A percentile compares a stretch with the other conserved stretches of the same genome.
Evolutionary conservation across 768 basidiomycete genomes (phyloP).

Genomic region (Boletus sensibilis): DNA sequence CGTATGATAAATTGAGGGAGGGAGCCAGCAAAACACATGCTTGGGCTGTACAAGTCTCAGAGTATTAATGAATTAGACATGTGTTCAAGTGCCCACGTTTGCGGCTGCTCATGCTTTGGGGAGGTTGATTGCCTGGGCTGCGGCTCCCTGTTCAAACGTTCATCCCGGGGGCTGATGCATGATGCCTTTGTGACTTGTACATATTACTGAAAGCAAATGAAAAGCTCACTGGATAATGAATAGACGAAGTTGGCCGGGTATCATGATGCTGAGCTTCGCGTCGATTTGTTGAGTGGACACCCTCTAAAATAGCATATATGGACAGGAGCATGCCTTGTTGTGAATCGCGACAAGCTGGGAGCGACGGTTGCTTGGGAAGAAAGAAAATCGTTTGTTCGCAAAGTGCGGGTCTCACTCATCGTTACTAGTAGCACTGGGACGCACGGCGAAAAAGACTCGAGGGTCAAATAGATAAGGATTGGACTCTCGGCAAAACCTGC

Average conservation of each 20-base stretch:
- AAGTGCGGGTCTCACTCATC: not conserved
- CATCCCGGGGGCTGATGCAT: not conserved
- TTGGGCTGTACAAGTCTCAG: not conserved
- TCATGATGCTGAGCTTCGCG: not conserved
- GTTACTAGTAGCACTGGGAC: not conserved
- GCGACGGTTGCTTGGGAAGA: not conserved
- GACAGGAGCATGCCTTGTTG: not conserved
- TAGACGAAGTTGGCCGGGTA: not conserved
- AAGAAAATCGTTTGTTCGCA: not conserved
- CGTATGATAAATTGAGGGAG: not conserved
- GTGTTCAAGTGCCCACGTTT: not conserved
- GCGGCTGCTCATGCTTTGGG: not conserved
- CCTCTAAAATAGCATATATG: not conserved
- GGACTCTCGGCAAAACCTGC: not conserved
- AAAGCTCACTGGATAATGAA: not conserved
- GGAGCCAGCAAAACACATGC: not conserved
- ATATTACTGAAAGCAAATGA: not conserved
- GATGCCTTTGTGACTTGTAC: not conserved
- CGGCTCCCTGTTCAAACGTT: not conserved
- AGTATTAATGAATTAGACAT: not conserved
- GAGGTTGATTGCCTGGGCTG: not conserved
- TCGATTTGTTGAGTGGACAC: not conserved
- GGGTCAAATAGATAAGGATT: not conserved
- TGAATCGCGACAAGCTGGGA: not conserved
- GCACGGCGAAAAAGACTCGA: slow-evolving; percentile 29